phyloP scores from a whole-genome alignment of 2,329 filamentous ascomycete genomes.

The Paracorniculantispora psalliotae region DNA sequence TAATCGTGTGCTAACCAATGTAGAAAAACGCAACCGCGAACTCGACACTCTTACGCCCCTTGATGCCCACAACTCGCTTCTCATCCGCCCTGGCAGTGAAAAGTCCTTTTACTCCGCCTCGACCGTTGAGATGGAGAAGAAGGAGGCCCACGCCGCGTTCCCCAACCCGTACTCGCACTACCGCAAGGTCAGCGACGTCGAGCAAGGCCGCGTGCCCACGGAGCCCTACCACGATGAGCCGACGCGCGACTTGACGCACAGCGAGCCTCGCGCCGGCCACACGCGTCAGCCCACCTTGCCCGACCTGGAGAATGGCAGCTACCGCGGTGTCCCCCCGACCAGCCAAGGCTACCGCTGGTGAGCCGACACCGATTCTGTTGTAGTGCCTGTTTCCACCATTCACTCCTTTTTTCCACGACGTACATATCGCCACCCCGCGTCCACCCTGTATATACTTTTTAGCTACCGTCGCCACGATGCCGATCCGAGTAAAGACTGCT shows the following conservation, averaged over 20 bases:
- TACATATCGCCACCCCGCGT: slow-evolving; percentile 1
- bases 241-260: background rate
- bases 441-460: background rate
- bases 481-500: background rate
- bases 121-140: slow-evolving; percentile 32
- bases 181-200: background rate
- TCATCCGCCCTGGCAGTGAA: slow-evolving; percentile 46
- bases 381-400: background rate
- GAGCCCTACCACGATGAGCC: slow-evolving; percentile 2
- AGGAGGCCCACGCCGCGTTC: slow-evolving; percentile 26
- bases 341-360: slow-evolving; percentile 1
- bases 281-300: background rate
- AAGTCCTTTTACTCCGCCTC: slow-evolving; percentile 41
- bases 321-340: slow-evolving; percentile 1
- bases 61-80: slow-evolving; percentile 79
- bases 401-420: slow-evolving; percentile 1
- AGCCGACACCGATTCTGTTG: too few species aligned
- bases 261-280: background rate
- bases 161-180: slow-evolving; percentile 28
- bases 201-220: background rate
- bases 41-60: slow-evolving; percentile 80
- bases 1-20: slow-evolving; percentile 24
- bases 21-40: slow-evolving; percentile 70
- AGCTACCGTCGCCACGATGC: background rate
- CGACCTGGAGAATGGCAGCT: background rate